A percentile compares a stretch with the other conserved stretches of the same genome.
phyloP scores from a whole-genome alignment of 768 basidiomycete species.

The Baorangia bicolor region DNA sequence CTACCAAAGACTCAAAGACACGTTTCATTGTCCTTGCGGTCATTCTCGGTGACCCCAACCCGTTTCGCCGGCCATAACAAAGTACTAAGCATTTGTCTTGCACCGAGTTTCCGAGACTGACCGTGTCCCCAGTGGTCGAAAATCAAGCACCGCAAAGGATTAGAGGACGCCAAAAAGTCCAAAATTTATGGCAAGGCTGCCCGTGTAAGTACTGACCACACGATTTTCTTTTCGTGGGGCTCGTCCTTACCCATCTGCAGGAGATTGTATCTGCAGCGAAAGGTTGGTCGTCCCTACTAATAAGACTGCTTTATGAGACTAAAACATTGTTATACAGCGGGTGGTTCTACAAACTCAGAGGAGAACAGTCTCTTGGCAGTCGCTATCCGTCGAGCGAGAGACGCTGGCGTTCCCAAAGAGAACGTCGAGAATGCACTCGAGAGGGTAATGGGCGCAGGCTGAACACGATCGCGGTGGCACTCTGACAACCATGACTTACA shows the following conservation, averaged over 20 bases:
- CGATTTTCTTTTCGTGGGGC: background rate
- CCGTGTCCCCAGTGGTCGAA: constrained; percentile 60
- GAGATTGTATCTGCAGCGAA: constrained; percentile 62
- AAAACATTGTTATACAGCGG: constrained; percentile 36
- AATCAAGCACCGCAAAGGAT: constrained; percentile 69
- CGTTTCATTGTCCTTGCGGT: constrained; percentile 10
- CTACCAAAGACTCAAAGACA: constrained; percentile 1
- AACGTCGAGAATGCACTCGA: constrained; percentile 64
- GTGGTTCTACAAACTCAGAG: constrained; percentile 54
- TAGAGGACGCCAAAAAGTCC: constrained; percentile 61
- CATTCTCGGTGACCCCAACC: constrained; percentile 27
- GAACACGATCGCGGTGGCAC: background rate
- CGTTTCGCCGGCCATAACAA: constrained; percentile 42
- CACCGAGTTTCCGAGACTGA: constrained; percentile 3
- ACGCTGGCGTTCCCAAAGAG: constrained; percentile 62
- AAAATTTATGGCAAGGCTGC: constrained; percentile 53
- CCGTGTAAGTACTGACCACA: constrained; percentile 41
- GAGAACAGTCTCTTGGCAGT: constrained; percentile 53
- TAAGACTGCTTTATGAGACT: background rate
- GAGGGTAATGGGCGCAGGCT: constrained; percentile 37
- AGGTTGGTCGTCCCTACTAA: constrained; percentile 38
- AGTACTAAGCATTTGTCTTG: constrained; percentile 19
- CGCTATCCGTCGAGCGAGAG: constrained; percentile 55
- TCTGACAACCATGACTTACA: constrained; percentile 21
- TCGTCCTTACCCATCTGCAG: constrained; percentile 32